phyloP scores from a whole-genome alignment of 2,329 filamentous ascomycete genomes.

The Colletotrichum brevisporum region DNA sequence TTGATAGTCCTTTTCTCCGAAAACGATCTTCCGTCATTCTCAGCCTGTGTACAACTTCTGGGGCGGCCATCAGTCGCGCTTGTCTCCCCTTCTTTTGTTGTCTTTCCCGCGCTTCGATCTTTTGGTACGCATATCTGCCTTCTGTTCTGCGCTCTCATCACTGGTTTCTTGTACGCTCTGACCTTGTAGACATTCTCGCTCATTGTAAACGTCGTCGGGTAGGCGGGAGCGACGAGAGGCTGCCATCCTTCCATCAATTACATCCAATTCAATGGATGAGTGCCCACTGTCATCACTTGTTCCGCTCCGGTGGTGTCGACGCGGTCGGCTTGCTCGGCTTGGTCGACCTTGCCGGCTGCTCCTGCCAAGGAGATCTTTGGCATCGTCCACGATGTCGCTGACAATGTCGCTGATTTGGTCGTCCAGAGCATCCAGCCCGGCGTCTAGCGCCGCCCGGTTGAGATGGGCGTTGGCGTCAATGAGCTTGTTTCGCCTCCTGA shows the following conservation, averaged over 20 bases:
- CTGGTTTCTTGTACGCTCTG: slow-evolving; percentile 54
- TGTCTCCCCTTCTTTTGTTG: not conserved
- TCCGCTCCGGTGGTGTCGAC: slow-evolving; percentile 31
- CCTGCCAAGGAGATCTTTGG: slow-evolving; percentile 46
- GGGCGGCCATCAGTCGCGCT: slow-evolving; percentile 1
- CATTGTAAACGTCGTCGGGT: slow-evolving; percentile 44
- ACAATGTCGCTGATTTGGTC: slow-evolving; percentile 54
- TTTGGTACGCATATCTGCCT: not conserved
- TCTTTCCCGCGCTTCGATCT: not conserved
- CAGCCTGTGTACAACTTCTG: not conserved
- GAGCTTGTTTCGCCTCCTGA: slow-evolving; percentile 72
- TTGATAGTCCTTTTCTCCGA: not conserved
- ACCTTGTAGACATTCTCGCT: slow-evolving; percentile 55
- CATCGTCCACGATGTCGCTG: slow-evolving; percentile 51
- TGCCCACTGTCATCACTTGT: slow-evolving; percentile 39
- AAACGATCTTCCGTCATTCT: not conserved
- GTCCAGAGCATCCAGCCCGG: slow-evolving; percentile 54
- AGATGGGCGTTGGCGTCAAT: slow-evolving; percentile 61
- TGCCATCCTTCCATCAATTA: slow-evolving; percentile 39
- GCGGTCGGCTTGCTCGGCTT: slow-evolving; percentile 11
- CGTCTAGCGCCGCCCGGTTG: slow-evolving; percentile 52
- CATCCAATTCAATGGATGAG: slow-evolving; percentile 48
- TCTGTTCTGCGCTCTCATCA: not conserved
- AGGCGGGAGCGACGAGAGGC: slow-evolving; percentile 42
- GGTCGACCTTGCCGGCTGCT: slow-evolving; percentile 22